Base-by-base conservation (phyloP, 108 stramenopile species). In the Cyclotella sp. region DNA sequence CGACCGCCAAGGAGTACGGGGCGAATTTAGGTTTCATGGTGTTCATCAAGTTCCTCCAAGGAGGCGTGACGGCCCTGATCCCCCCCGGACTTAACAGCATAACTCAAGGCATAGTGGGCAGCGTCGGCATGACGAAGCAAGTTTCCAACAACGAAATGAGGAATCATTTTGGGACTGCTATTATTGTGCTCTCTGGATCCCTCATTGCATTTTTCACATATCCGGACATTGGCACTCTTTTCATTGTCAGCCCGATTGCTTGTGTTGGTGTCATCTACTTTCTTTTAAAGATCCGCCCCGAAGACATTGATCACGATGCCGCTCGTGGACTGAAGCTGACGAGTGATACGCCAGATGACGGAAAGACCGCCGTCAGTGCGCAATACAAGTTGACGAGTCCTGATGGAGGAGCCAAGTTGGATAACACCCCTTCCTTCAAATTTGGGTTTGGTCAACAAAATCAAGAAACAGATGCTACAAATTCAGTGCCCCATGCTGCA, bases 151-250 rank as follows among this genome's bases (percentile, higher is more conserved):
- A 95, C 74, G 94, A 95, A 74, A 93, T 93, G 92, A 90, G 91
- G 87, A 95, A 94, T 70, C 94, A 95, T 83, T 81, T 92, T 64
- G 94, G 94, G 47, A 95, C 94, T 29, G 92, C 92, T 54, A 90
- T 95, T 49, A 88, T 95, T 62, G 94, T 95, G 40, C 55, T 89
- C 53, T 77, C 68, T 59, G 89, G 91, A 42, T 84, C 83, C 15
- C 57, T 95, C 45, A 70, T 93, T 63, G 94, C 91, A 10, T 91
- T 82, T 68, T 70, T 68, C 28, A 77, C 91, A 63, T 95, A 92
- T 64, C 94, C 92, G 46, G 72, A 88, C 54, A 90, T 95, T 54
- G 90, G 92, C 13, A 30, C 77, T 24, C 63, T 95, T 12, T 95
- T 95, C 62, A 45, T 92, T 40, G 94, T 95, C 55, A 92, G 91